Percentiles rank a stretch among this genome's conserved stretches.
These are phyloP conservation scores for Eucalyptus marginata DNA, from an alignment of 345 rosid genomes.

Conservation along the genomic window DNA sequence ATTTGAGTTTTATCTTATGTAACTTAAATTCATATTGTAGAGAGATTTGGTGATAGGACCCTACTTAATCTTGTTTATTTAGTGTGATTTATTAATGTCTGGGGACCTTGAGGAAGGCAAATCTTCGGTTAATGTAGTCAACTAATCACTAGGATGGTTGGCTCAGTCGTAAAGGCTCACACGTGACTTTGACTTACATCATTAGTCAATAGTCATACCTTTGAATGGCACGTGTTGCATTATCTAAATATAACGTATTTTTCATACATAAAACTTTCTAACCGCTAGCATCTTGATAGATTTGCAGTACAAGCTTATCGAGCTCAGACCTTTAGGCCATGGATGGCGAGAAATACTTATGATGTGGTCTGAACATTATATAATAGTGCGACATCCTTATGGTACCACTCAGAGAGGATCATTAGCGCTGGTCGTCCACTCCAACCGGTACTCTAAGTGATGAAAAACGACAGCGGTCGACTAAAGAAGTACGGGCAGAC, in stretches of 20 bases:
- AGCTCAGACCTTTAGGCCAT: background rate
- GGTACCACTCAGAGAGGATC: background rate
- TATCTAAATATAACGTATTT: too few relatives aligned
- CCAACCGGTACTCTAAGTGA: background rate
- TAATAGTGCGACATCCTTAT: rapidly evolving
- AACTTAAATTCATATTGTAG: background rate
- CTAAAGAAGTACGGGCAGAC: background rate
- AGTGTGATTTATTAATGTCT: background rate
- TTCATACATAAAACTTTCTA: too few relatives aligned
- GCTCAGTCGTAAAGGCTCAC: background rate
- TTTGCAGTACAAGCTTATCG: too few relatives aligned
- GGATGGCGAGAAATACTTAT: background rate
- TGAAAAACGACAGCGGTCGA: background rate
- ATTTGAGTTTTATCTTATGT: rapidly evolving
- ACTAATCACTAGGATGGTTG: background rate
- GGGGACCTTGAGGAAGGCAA: rapidly evolving
- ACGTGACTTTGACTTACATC: background rate
- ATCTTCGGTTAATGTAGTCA: too few relatives aligned
- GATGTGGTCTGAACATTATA: background rate
- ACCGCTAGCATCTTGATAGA: too few relatives aligned
- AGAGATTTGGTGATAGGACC: background rate
- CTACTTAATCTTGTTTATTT: background rate
- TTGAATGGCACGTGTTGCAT: background rate
- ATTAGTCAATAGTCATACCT: too few relatives aligned
- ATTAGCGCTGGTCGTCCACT: background rate